Base-by-base conservation (phyloP, 352 stramenopile species). In the Plasmopara viticola region DNA sequence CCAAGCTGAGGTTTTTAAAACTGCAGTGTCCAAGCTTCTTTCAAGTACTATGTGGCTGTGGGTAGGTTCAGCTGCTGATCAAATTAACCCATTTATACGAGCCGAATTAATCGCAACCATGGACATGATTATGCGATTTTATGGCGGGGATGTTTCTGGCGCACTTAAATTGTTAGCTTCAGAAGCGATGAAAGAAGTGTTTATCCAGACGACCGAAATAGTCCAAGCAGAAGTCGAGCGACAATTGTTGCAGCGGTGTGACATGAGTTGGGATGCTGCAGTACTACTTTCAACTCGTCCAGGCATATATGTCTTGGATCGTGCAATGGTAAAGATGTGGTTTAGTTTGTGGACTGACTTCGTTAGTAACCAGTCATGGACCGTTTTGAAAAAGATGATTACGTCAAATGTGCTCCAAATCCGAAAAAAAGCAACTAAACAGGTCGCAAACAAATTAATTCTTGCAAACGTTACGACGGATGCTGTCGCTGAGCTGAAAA, bases 381-480 rank as follows among this genome's bases (percentile, higher is more conserved):
- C 57, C 9, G 37, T 80, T 4, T 31, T 78, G 8, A 53, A 58
- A 39, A 52, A 58, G 15, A 63, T 87, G 52, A 44, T 87, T 7
- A 53, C 68, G 18, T 70, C 62, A 4, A 56, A 55, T 12, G 62
- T 85, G 41, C 60, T 89, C 5, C 72, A 87, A 59, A 70, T 84
- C 13, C 76, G 78, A 44, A 89, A 87, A 56, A 72, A 70, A 18
- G 56, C 74, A 18, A 70, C 64, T 39, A 86, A 87, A 44, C 58
- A 84, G 37, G 55, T 85, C n/a, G 54, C 47, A n/a, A 72, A 74
- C 45, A 49, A 55, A 17, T 18, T 72, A 28, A 34, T 46, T 10
- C 20, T 64, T 8, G 39, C 53, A 2, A 10, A 48, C 14, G 48
- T 67, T 33, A 48, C 5, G n/a, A 14, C 17, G 6, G 49, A 62